Evolutionary conservation across 176 grass and related monocot species (phyloP).

Genomic region (Oropetium thomaeum): DNA sequence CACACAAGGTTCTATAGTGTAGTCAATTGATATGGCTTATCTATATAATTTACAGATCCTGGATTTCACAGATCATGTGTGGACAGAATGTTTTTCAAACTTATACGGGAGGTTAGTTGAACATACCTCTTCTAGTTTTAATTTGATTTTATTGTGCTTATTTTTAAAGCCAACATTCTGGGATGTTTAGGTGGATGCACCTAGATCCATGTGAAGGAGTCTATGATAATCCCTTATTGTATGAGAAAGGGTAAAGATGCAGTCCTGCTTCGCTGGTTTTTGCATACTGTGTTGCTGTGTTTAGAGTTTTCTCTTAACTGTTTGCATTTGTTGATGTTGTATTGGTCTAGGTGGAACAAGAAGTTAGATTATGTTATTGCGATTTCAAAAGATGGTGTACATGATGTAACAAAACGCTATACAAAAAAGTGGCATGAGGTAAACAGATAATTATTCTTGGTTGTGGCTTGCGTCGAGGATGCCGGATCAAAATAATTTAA

Average conservation of each 20-base stretch:
- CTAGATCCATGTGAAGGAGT: slow-evolving; percentile 94
- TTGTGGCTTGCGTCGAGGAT: background rate
- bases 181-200: slow-evolving; percentile 94
- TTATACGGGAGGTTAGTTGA: slow-evolving; percentile 70
- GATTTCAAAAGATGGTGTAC: slow-evolving; percentile 72
- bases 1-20: slow-evolving; percentile 6
- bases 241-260: slow-evolving; percentile 79
- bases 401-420: slow-evolving; percentile 90
- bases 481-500: slow-evolving; percentile 8
- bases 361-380: slow-evolving; percentile 90
- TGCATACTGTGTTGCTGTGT: slow-evolving; percentile 29
- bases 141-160: slow-evolving; percentile 22
- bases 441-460: slow-evolving; percentile 14
- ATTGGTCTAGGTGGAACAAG: slow-evolving; percentile 82
- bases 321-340: slow-evolving; percentile 30
- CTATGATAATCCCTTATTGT: slow-evolving; percentile 90
- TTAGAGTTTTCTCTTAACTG: slow-evolving; percentile 25
- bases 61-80: slow-evolving; percentile 98
- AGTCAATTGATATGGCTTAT: slow-evolving; percentile 16
- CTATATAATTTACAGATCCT: slow-evolving; percentile 57
- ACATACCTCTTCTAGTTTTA: slow-evolving; percentile 10
- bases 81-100: slow-evolving; percentile 90
- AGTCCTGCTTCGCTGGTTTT: slow-evolving; percentile 15
- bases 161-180: slow-evolving; percentile 35
- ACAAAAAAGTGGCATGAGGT: slow-evolving; percentile 97